Percentiles rank a stretch among this genome's conserved stretches.
phyloP scores from a whole-genome alignment of 768 basidiomycete genomes.

The Daedaleopsis sinensis region DNA sequence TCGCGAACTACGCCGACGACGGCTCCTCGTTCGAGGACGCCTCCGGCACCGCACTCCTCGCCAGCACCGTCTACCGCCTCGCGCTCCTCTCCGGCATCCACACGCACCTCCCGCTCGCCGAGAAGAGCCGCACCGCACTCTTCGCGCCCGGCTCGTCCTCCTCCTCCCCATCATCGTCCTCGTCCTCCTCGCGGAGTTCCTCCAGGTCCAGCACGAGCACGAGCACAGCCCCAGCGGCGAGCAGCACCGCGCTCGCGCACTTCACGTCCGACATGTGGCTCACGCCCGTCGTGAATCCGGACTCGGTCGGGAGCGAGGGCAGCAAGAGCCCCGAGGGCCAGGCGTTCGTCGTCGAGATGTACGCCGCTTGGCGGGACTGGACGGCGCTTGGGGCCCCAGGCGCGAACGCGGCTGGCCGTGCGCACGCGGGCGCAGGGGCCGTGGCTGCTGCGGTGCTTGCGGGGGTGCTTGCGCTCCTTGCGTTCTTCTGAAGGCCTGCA shows the following conservation, averaged over 20 bases:
- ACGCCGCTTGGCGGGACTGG: conserved; percentile 82
- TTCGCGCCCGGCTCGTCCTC: conserved; percentile 21
- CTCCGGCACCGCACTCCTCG: conserved; percentile 73
- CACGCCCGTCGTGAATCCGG: conserved; percentile 75
- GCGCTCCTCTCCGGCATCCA: conserved; percentile 55
- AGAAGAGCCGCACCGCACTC: conserved; percentile 49
- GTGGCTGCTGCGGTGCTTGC: neutral
- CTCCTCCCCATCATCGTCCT: conserved; percentile 4
- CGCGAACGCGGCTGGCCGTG: conserved; percentile 38
- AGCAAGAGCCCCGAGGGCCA: conserved; percentile 71
- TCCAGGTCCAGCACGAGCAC: neutral
- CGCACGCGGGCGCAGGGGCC: neutral
- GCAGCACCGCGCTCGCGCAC: conserved; percentile 38
- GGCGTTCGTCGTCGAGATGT: conserved; percentile 77
- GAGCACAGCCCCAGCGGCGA: neutral
- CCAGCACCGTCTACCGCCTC: conserved; percentile 75
- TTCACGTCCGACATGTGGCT: conserved; percentile 68
- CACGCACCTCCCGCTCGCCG: conserved; percentile 58
- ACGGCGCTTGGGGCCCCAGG: conserved; percentile 55
- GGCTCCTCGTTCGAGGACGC: conserved; percentile 69
- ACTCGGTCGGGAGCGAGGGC: conserved; percentile 51
- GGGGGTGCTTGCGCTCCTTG: neutral
- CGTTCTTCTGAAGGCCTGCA: no score
- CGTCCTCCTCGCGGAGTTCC: conserved; percentile 5
- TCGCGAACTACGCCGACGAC: conserved; percentile 74